A percentile compares a stretch with the other conserved stretches of the same genome.
Evolutionary conservation across 495 filamentous ascomycete genomes (phyloP).

Genomic region (Pyrenopolyporus hunteri): DNA sequence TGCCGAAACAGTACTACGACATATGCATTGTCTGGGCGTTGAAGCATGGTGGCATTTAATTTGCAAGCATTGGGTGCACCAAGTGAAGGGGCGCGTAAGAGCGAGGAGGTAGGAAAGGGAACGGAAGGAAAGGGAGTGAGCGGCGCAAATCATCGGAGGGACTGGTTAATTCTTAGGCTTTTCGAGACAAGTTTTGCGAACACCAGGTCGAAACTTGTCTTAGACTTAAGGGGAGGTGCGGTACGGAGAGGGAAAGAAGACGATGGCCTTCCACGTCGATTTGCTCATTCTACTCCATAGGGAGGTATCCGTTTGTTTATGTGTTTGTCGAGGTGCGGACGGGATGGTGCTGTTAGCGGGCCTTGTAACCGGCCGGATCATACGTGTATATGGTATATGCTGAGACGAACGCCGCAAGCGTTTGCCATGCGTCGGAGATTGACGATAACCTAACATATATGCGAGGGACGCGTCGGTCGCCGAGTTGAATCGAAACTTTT

Average conservation of each 20-base stretch:
- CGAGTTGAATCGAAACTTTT: no score
- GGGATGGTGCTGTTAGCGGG: slow-evolving; percentile 8
- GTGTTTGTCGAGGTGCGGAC: slow-evolving; percentile 2
- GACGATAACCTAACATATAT: slow-evolving; percentile 13
- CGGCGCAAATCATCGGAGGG: slow-evolving; percentile 12
- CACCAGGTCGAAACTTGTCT: slow-evolving; percentile 6
- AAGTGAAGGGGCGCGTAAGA: background rate
- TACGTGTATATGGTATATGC: slow-evolving; percentile 30
- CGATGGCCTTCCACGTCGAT: background rate
- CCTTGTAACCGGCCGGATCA: background rate
- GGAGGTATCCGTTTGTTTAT: slow-evolving; percentile 1
- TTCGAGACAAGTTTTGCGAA: slow-evolving; percentile 15
- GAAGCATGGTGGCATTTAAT: slow-evolving; percentile 34
- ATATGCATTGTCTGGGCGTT: slow-evolving; percentile 39
- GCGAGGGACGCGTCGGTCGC: background rate
- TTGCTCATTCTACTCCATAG: slow-evolving; percentile 9
- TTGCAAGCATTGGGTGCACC: slow-evolving; percentile 28
- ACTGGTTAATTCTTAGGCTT: slow-evolving; percentile 11
- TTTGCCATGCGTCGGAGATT: background rate
- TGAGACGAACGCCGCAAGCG: no score
- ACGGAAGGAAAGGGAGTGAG: background rate
- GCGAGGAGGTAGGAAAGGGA: slow-evolving; percentile 7
- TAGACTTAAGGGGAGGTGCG: background rate
- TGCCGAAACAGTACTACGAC: slow-evolving; percentile 15
- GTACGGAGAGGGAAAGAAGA: slow-evolving; percentile 3